Evolutionary conservation across 2,329 filamentous ascomycete species (phyloP).

Genomic region (Pseudopyricularia javanii): DNA sequence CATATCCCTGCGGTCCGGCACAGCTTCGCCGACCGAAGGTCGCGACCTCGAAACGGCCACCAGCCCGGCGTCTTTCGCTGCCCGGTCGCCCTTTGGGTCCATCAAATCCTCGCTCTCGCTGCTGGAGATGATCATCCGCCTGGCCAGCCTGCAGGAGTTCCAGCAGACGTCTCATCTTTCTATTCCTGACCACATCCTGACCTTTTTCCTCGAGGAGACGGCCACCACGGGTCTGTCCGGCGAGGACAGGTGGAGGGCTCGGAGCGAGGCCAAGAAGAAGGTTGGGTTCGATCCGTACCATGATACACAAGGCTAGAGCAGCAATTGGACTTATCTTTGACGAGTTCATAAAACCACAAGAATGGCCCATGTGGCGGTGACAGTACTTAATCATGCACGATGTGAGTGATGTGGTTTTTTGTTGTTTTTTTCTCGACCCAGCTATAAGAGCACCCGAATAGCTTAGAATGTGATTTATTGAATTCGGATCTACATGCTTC

Average conservation of each 20-base stretch:
- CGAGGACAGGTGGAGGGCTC: slow-evolving; percentile 28
- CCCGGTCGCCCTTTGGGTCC: slow-evolving; percentile 35
- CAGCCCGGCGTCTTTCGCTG: slow-evolving; percentile 17
- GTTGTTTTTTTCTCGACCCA: background rate
- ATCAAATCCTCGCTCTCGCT: slow-evolving; percentile 54
- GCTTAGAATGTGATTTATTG: too few relatives aligned
- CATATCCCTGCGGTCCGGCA: slow-evolving; percentile 18
- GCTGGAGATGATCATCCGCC: slow-evolving; percentile 76
- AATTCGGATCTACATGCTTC: too few relatives aligned
- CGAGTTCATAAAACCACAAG: background rate
- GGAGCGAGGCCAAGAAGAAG: slow-evolving; percentile 31
- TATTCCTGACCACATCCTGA: slow-evolving; percentile 78
- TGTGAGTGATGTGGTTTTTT: too few relatives aligned
- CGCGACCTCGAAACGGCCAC: slow-evolving; percentile 5
- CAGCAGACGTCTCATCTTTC: slow-evolving; percentile 82
- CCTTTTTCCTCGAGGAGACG: slow-evolving; percentile 65
- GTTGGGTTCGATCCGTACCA: slow-evolving; percentile 46
- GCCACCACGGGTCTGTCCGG: slow-evolving; percentile 38
- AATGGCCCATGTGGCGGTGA: too few relatives aligned
- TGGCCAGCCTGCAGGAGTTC: slow-evolving; percentile 82
- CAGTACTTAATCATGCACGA: too few relatives aligned
- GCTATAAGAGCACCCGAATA: too few relatives aligned
- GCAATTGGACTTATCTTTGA: background rate
- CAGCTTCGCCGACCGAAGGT: background rate
- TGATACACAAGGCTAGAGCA: slow-evolving; percentile 17